Evolutionary conservation across 768 basidiomycete genomes (phyloP).

Genomic region (Lanmaoa pseudosensibilis): DNA sequence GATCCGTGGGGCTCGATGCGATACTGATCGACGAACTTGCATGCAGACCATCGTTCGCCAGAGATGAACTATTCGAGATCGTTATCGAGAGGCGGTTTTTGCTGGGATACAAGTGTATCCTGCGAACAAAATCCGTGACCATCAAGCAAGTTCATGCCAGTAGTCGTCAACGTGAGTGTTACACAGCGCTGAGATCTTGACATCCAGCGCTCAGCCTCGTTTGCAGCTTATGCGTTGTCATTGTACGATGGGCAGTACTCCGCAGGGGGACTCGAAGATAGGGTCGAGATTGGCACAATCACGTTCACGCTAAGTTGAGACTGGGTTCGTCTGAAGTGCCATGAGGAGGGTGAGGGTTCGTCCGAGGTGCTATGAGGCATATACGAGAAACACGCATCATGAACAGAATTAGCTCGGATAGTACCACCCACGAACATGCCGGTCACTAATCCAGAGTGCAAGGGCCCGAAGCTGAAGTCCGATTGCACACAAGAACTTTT

Average conservation of each 20-base stretch:
- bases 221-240: background rate
- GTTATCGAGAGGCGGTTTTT: slow-evolving; percentile 5
- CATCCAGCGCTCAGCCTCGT: background rate
- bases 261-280: background rate
- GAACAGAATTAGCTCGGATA: too few relatives aligned
- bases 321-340: background rate
- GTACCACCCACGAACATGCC: background rate
- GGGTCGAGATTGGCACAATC: slow-evolving; percentile 4
- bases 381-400: background rate
- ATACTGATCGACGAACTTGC: background rate
- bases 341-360: background rate
- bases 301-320: slow-evolving; percentile 1
- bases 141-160: background rate
- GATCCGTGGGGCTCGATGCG: background rate
- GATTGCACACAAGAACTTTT: background rate
- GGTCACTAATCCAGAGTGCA: background rate
- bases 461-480: background rate
- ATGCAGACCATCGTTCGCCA: slow-evolving; percentile 4
- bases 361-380: too few relatives aligned
- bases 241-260: slow-evolving; percentile 3
- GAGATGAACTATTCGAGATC: slow-evolving; percentile 8
- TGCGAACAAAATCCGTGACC: slow-evolving; percentile 5
- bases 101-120: slow-evolving; percentile 13
- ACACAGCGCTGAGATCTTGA: background rate
- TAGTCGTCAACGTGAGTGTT: background rate